Percentiles rank a stretch among this genome's conserved stretches.
phyloP scores from a whole-genome alignment of 2,329 filamentous ascomycete species.

The Akanthomyces lecanii region DNA sequence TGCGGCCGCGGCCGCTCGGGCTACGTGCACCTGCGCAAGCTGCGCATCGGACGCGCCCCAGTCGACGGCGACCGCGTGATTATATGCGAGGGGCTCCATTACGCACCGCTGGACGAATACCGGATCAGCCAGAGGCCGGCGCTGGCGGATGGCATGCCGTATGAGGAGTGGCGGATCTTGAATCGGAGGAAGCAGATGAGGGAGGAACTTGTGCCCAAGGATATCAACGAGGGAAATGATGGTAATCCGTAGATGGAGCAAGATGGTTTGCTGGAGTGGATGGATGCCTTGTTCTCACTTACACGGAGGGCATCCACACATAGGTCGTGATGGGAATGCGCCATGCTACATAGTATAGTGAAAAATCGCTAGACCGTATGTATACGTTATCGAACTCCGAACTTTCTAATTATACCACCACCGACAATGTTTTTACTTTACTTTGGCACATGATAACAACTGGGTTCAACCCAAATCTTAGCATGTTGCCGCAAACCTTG shows the following conservation, averaged over 20 bases:
- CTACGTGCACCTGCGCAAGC: neutral
- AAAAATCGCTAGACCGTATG: too few species aligned
- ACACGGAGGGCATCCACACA: neutral
- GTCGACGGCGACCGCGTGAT: neutral
- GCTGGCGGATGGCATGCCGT: neutral
- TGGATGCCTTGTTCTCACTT: neutral
- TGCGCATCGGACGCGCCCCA: neutral
- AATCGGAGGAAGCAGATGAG: neutral
- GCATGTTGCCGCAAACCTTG: too few species aligned
- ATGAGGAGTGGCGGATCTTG: neutral
- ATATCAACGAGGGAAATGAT: neutral
- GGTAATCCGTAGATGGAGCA: neutral
- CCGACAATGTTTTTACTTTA: too few species aligned
- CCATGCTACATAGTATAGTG: too few species aligned
- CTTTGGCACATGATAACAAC: too few species aligned
- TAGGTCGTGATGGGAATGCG: too few species aligned
- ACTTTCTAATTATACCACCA: too few species aligned
- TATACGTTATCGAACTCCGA: too few species aligned
- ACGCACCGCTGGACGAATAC: neutral
- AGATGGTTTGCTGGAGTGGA: neutral
- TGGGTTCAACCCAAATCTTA: too few species aligned
- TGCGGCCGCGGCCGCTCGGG: conserved; percentile 2
- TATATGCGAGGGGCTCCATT: neutral
- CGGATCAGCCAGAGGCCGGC: neutral
- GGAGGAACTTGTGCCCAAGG: neutral